Conservation (phyloP, 306 rosid species). For the Vigna unguiculata region DNA sequence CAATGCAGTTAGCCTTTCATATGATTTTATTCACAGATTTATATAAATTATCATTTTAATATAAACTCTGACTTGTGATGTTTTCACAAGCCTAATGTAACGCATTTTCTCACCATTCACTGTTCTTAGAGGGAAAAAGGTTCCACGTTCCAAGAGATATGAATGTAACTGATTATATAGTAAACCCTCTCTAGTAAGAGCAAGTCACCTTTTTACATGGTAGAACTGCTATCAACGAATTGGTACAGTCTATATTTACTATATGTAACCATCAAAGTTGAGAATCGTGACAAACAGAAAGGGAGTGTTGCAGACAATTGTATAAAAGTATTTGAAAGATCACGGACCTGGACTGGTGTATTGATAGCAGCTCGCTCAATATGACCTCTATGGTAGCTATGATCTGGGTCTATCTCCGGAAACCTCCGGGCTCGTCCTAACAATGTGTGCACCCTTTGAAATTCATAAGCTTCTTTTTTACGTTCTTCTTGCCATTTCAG, state of each 20-base stretch:
- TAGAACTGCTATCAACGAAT: neutral
- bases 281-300: slow-evolving; percentile 18
- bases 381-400: slow-evolving; percentile 73
- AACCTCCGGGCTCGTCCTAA: slow-evolving; percentile 84
- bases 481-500: slow-evolving; percentile 76
- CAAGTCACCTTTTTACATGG: slow-evolving; percentile 4
- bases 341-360: slow-evolving; percentile 92
- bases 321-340: slow-evolving; percentile 26
- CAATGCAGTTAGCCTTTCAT: neutral
- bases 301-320: neutral
- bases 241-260: slow-evolving; percentile 8
- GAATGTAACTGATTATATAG: neutral
- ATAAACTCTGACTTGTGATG: neutral
- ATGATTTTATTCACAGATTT: neutral
- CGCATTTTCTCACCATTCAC: neutral
- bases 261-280: slow-evolving; percentile 23
- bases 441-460: slow-evolving; percentile 70
- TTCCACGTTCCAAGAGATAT: neutral
- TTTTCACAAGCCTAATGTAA: neutral
- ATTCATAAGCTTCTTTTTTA: slow-evolving; percentile 67
- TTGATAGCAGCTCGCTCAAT: slow-evolving; percentile 98
- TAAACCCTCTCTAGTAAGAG: neutral
- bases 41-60: neutral
- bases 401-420: slow-evolving; percentile 61
- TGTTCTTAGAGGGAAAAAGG: neutral